A percentile compares a stretch with the other conserved stretches of the same genome.
These are phyloP conservation scores for Phytophthora niederhauseri DNA, from an alignment of 352 stramenopile genomes.

Conservation along the genomic window DNA sequence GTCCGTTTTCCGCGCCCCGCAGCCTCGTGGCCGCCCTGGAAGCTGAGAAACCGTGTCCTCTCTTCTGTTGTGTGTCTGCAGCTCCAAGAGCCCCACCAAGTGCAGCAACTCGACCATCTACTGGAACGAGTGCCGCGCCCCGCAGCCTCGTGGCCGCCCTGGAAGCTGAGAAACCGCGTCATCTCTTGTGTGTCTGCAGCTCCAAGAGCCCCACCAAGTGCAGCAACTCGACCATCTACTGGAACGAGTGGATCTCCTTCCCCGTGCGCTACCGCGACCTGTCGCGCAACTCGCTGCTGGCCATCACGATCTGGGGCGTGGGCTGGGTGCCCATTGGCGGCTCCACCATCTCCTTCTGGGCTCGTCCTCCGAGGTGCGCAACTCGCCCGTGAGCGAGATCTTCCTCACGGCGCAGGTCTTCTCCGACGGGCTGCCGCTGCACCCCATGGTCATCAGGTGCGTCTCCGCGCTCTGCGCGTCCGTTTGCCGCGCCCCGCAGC, in stretches of 20 bases:
- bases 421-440: slow-evolving; percentile 79
- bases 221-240: slow-evolving; percentile 88
- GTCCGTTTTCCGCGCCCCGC: no score
- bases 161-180: slow-evolving; percentile 8
- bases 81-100: slow-evolving; percentile 85
- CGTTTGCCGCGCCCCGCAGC: no score
- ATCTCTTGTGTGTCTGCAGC: slow-evolving; percentile 30
- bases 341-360: slow-evolving; percentile 89
- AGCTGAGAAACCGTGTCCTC: slow-evolving; percentile 5
- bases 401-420: slow-evolving; percentile 91
- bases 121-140: slow-evolving; percentile 70
- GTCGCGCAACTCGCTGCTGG: slow-evolving; percentile 82
- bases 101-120: slow-evolving; percentile 88
- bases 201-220: slow-evolving; percentile 86
- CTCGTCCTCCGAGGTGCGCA: slow-evolving; percentile 82
- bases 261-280: slow-evolving; percentile 88
- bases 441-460: slow-evolving; percentile 83
- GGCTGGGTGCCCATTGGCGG: slow-evolving; percentile 82
- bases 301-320: slow-evolving; percentile 87
- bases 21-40: background rate
- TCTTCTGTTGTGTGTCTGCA: slow-evolving; percentile 26
- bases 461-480: background rate
- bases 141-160: background rate
- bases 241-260: slow-evolving; percentile 90
- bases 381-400: slow-evolving; percentile 85